Percentiles rank a stretch among this genome's conserved stretches.
phyloP scores from a whole-genome alignment of 306 rosid genomes.

The Vigna mungo region DNA sequence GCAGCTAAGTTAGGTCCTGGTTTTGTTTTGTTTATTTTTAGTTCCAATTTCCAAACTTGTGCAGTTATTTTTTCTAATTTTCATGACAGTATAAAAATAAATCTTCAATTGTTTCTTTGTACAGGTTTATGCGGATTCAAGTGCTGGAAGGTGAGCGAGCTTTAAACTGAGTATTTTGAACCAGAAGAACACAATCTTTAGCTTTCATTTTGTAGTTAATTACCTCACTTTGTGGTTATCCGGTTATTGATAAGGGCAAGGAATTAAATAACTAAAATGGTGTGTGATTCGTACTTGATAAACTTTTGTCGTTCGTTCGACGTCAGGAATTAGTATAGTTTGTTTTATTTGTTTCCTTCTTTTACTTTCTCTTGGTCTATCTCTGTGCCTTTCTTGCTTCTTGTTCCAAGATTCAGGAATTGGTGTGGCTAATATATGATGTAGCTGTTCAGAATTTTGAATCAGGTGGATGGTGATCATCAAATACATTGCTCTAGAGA shows the following conservation, averaged over 20 bases:
- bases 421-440: constrained; percentile 43
- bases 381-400: constrained; percentile 32
- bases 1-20: constrained; percentile 12
- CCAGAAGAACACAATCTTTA: background rate
- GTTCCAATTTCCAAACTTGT: constrained; percentile 10
- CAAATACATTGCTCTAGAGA: constrained; percentile 66
- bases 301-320: background rate
- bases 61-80: background rate
- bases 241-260: background rate
- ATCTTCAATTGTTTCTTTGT: constrained; percentile 36
- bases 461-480: constrained; percentile 47
- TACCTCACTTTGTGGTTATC: constrained; percentile 26
- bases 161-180: constrained; percentile 29
- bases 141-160: constrained; percentile 48
- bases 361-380: constrained; percentile 22
- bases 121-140: constrained; percentile 48
- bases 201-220: constrained; percentile 2
- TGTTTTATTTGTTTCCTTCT: constrained; percentile 25
- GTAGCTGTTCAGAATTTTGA: constrained; percentile 48
- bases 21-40: constrained; percentile 31
- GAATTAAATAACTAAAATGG: constrained; percentile 19
- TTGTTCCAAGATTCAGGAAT: constrained; percentile 37
- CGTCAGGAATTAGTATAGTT: constrained; percentile 16
- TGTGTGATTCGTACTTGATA: background rate
- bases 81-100: background rate